Evolutionary conservation across 306 rosid species (phyloP).

Genomic region (Vigna mungo): DNA sequence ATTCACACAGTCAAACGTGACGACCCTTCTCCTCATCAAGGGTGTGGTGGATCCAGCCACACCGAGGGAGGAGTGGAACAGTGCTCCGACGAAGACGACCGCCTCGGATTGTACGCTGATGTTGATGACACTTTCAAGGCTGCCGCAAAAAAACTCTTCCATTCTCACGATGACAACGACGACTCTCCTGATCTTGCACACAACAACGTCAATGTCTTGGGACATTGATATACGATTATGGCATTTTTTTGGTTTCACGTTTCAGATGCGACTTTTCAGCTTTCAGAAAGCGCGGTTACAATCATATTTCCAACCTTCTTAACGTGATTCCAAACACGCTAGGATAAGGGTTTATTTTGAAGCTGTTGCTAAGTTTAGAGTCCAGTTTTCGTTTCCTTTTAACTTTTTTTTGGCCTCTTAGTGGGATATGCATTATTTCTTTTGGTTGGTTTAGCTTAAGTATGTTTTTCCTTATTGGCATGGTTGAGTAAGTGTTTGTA

Average conservation of each 20-base stretch:
- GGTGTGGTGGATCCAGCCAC: constrained; percentile 24
- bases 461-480: neutral
- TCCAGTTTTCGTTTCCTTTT: neutral
- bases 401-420: neutral
- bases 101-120: constrained; percentile 44
- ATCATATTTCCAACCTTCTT: neutral
- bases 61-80: constrained; percentile 33
- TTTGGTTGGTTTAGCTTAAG: neutral
- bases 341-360: neutral
- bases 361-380: neutral
- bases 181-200: constrained; percentile 36
- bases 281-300: neutral
- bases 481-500: neutral
- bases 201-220: constrained; percentile 43
- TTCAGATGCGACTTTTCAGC: neutral
- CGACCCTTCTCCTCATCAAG: neutral
- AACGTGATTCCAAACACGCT: too few relatives aligned
- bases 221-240: constrained; percentile 38
- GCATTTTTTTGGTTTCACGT: neutral
- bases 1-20: neutral
- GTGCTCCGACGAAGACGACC: constrained; percentile 44
- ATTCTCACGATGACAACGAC: neutral
- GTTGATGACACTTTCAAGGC: constrained; percentile 51
- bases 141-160: neutral
- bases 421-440: neutral